Evolutionary conservation across 2,329 filamentous ascomycete species (phyloP).

Genomic region (Aspergillus sp.): DNA sequence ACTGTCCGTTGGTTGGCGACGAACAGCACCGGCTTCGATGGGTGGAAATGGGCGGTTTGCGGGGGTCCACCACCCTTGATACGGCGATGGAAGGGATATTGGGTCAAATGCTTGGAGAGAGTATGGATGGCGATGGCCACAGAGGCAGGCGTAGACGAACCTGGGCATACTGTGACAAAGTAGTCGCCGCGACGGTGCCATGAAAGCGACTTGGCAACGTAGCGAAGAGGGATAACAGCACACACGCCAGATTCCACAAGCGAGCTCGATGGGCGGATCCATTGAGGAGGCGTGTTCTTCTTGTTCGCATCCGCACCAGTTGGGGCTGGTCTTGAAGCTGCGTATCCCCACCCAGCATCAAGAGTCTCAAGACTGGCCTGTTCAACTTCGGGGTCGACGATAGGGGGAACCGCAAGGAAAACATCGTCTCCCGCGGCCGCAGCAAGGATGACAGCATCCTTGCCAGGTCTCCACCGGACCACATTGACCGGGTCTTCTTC

Average conservation of each 20-base stretch:
- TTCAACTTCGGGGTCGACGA: conserved; percentile 66
- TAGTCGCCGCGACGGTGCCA: conserved; percentile 96
- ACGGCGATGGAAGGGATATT: conserved; percentile 77
- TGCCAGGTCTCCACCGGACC: conserved; percentile 82
- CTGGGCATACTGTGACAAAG: conserved; percentile 81
- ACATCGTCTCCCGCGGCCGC: conserved; percentile 79
- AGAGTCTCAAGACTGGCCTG: conserved; percentile 67
- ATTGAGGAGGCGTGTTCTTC: conserved; percentile 72
- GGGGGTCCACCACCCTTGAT: conserved; percentile 66
- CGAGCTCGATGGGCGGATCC: conserved; percentile 68
- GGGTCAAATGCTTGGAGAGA: conserved; percentile 86
- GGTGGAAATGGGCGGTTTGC: conserved; percentile 91
- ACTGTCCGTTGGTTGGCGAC: conserved; percentile 92
- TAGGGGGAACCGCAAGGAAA: conserved; percentile 72
- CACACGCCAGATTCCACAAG: conserved; percentile 71
- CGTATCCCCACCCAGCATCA: conserved; percentile 89
- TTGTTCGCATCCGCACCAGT: conserved; percentile 47
- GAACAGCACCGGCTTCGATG: conserved; percentile 85
- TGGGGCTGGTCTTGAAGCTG: conserved; percentile 52
- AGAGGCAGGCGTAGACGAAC: conserved; percentile 41
- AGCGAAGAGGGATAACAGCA: conserved; percentile 71
- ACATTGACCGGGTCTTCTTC: conserved; percentile 72
- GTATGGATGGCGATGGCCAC: conserved; percentile 87
- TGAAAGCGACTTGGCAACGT: conserved; percentile 76
- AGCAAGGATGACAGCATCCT: conserved; percentile 72